These are phyloP conservation scores for Candida easanensis DNA, from an alignment of 805 yeast species.

Conservation along the genomic window DNA sequence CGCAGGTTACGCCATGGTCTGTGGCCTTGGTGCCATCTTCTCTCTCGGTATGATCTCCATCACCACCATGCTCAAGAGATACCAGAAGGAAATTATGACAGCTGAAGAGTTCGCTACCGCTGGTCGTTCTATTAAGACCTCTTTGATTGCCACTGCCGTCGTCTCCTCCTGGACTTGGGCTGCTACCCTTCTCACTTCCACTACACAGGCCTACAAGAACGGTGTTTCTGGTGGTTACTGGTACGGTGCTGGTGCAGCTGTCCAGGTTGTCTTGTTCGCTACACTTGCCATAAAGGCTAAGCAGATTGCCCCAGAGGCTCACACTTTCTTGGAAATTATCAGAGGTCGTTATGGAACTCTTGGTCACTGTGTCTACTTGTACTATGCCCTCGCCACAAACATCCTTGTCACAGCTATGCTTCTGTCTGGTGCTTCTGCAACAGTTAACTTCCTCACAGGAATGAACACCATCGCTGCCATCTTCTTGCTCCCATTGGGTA, in stretches of 20 bases:
- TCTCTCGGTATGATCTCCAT: slow-evolving; percentile 76
- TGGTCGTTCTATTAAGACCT: slow-evolving; percentile 83
- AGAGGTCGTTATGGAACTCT: slow-evolving; percentile 75
- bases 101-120: slow-evolving; percentile 95
- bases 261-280: slow-evolving; percentile 83
- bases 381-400: slow-evolving; percentile 85
- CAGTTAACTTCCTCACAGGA: slow-evolving; percentile 77
- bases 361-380: slow-evolving; percentile 68
- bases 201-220: slow-evolving; percentile 72
- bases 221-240: slow-evolving; percentile 70
- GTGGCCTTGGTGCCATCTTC: slow-evolving; percentile 82
- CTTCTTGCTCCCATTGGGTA: slow-evolving; percentile 79
- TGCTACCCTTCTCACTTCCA: slow-evolving; percentile 71
- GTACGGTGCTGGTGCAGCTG: slow-evolving; percentile 91
- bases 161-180: slow-evolving; percentile 95
- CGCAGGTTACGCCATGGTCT: slow-evolving; percentile 84
- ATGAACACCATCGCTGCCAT: slow-evolving; percentile 79
- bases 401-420: slow-evolving; percentile 91
- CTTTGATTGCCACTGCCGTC: slow-evolving; percentile 84
- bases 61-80: slow-evolving; percentile 68
- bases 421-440: slow-evolving; percentile 86
- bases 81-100: slow-evolving; percentile 82
- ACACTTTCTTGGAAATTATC: slow-evolving; percentile 85
- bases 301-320: slow-evolving; percentile 87
- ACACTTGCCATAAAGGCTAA: slow-evolving; percentile 86